Evolutionary conservation across 2,329 filamentous ascomycete species (phyloP), one percentile per base, ranked within the genome.

Genomic region (Akanthomyces lecanii): DNA sequence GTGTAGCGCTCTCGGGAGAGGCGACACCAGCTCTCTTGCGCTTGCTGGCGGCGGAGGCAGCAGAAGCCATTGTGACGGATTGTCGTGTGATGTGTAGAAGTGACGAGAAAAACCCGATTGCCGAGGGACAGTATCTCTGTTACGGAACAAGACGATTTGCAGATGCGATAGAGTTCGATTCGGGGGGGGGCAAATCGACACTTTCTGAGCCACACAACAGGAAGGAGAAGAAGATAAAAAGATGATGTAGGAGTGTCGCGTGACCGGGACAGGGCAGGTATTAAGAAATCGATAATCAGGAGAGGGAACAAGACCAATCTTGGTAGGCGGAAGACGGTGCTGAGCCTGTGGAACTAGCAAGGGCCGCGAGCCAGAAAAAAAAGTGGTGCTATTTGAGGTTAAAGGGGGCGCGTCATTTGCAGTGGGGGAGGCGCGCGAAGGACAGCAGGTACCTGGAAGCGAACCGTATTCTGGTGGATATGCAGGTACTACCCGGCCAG

Each of bases 1-100:
- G 82, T 56, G 86, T 72, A 65, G 76, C 80, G 71, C 89, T 85
- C 61, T 85, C 82, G 63, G 83, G 63, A 76, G 82, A 78, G 66
- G 79, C 75, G 58, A 82, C 83, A 64, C 79, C 79, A 62, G 83
- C 85, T 75, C 93, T 88, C 84, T 97, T 97, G 77, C 93, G 89
- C 82, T 97, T 97, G 70, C 82, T 83, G 67, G 78, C 78, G 65
- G 81, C 78, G 63, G 81, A 77, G 25, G 82, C 80, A 59, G 78
- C 78, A 42, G 86, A 87, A 33, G 87, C 83, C 87, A 89, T 89
- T 66, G 65, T 75, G 70, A 51, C 4, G 28, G 40, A 38, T 28
- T 28, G 47, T 60, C 38, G 50, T 45, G 58, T 54, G 50, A 38
- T 61, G 50, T 38, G 58, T 60, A 21, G 40, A 44, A 30, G 33